Percentiles rank a stretch among this genome's conserved stretches.
Evolutionary conservation across 495 filamentous ascomycete species (phyloP).

Genomic region (Annulohypoxylon stygium): DNA sequence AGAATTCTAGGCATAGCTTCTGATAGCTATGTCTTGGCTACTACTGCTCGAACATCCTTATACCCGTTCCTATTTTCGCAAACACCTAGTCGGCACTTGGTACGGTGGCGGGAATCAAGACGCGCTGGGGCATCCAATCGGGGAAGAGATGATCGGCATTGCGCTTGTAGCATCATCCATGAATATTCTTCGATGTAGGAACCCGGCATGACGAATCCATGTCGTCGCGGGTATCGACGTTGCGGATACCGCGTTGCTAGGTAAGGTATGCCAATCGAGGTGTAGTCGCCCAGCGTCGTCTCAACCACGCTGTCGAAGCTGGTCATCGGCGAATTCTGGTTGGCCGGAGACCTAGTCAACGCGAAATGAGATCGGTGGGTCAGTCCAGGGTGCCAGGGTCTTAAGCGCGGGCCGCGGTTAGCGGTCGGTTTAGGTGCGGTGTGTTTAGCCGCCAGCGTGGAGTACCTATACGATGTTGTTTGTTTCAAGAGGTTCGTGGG

Average conservation of each 20-base stretch:
- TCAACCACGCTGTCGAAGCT: constrained; percentile 23
- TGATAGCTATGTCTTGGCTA: constrained; percentile 20
- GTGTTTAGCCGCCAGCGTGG: constrained; percentile 36
- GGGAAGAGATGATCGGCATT: constrained; percentile 25
- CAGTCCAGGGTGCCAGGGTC: constrained; percentile 28
- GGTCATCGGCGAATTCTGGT: constrained; percentile 40
- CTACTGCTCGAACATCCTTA: constrained; percentile 10
- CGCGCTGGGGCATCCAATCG: constrained; percentile 46
- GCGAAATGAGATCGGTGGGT: constrained; percentile 49
- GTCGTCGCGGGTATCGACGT: constrained; percentile 15
- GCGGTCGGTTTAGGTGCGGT: constrained; percentile 11
- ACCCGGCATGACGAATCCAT: constrained; percentile 11
- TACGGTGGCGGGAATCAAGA: constrained; percentile 43
- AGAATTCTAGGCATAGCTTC: constrained; percentile 10
- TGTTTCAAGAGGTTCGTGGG: constrained; percentile 21
- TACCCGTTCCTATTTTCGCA: constrained; percentile 38
- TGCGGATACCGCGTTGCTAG: constrained; percentile 4
- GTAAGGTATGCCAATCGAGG: constrained; percentile 23
- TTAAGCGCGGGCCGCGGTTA: constrained; percentile 51
- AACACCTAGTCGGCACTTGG: constrained; percentile 24
- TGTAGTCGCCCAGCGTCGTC: constrained; percentile 33
- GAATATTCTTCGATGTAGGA: not conserved
- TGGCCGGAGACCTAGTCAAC: constrained; percentile 37
- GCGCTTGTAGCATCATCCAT: constrained; percentile 19
- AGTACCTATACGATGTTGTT: constrained; percentile 15